These are phyloP conservation scores for Curvularia verruculosa DNA, from an alignment of 2,329 filamentous ascomycete genomes.

Conservation along the genomic window DNA sequence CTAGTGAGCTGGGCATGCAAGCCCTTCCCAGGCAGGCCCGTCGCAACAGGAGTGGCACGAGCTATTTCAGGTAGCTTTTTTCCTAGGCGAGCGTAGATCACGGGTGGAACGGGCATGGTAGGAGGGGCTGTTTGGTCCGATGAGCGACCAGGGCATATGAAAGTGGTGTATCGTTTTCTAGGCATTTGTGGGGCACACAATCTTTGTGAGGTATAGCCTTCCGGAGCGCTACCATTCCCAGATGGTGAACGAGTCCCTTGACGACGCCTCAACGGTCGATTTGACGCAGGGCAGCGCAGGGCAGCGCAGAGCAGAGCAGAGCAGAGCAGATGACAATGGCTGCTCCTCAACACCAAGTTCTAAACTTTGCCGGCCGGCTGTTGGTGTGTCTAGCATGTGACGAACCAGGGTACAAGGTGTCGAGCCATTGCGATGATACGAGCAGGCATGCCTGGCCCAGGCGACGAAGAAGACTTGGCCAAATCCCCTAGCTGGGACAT, in stretches of 20 bases:
- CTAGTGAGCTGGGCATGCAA: conserved; percentile 37
- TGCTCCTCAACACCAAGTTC: neutral
- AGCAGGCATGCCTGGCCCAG: conserved; percentile 24
- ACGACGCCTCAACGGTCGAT: conserved; percentile 1
- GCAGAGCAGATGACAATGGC: neutral
- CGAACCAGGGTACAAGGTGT: neutral
- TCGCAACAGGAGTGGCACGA: conserved; percentile 15
- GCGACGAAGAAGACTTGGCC: conserved; percentile 10
- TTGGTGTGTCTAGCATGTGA: neutral
- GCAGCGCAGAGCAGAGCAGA: too few species aligned
- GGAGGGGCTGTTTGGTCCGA: neutral
- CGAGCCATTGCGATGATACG: conserved; percentile 12
- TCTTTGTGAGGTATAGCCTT: conserved; percentile 8
- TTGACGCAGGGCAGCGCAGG: neutral
- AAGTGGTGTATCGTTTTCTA: conserved; percentile 17
- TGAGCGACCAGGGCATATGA: conserved; percentile 24
- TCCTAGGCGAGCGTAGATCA: conserved; percentile 30
- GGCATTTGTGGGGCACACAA: conserved; percentile 26
- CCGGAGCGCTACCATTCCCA: neutral
- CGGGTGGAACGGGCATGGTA: conserved; percentile 11
- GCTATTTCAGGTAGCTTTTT: conserved; percentile 29
- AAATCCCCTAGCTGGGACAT: conserved; percentile 4
- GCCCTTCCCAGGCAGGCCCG: conserved; percentile 26
- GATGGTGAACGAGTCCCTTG: neutral
- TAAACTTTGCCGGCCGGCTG: neutral